Conservation (phyloP, 2,329 filamentous ascomycete species). For the Alternaria ethzedia region DNA sequence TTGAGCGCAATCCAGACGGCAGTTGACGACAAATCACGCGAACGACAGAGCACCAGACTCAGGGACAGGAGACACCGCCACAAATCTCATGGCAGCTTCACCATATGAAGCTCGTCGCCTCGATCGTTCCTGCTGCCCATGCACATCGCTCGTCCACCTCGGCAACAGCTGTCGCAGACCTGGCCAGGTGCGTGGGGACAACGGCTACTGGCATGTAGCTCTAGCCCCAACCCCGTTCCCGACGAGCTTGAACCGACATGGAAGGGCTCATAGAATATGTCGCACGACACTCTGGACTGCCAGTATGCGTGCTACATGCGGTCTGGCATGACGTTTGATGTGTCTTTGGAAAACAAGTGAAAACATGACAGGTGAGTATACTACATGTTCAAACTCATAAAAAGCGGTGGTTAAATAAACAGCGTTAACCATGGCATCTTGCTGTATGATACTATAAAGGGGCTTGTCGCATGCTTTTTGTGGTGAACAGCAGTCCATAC, state of each 20-base stretch:
- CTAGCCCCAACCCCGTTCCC: conserved; percentile 9
- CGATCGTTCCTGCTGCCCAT: neutral
- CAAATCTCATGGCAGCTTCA: neutral
- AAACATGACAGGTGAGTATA: conserved; percentile 20
- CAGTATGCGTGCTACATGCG: conserved; percentile 8
- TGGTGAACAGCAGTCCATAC: neutral
- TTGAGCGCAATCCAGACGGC: neutral
- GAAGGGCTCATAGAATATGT: conserved; percentile 2
- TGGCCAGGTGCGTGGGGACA: conserved; percentile 1
- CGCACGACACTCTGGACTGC: conserved; percentile 4
- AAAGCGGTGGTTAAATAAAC: neutral
- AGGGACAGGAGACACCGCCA: neutral
- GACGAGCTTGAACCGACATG: conserved; percentile 9
- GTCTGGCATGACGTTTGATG: conserved; percentile 23
- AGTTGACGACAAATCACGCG: neutral
- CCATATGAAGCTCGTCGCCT: neutral
- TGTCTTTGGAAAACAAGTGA: conserved; percentile 1
- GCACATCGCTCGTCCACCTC: neutral
- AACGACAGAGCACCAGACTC: neutral
- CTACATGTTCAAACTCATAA: neutral
- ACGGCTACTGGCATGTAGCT: conserved; percentile 15
- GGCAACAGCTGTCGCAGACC: neutral
- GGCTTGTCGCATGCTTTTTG: neutral
- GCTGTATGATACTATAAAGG: neutral
- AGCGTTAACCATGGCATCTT: neutral